Evolutionary conservation across 176 grass and related monocot species (phyloP), one percentile per base, ranked within the genome.

Genomic region (Oryza glumipatula): DNA sequence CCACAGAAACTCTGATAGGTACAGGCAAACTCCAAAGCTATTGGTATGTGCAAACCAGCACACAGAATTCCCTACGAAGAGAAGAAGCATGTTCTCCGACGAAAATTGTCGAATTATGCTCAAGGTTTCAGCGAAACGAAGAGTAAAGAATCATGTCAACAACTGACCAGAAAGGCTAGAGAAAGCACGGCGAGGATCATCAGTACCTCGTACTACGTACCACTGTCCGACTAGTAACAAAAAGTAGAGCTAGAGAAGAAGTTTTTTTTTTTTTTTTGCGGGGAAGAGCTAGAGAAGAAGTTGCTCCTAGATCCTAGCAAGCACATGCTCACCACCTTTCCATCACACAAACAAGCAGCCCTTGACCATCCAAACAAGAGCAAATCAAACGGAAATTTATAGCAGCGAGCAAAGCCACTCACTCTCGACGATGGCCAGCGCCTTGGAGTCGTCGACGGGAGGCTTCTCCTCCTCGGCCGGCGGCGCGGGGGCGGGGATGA

Each of bases 391-490:
- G 11, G 24, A 14, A 51, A 33, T 32, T 32, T 32, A 32, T 5
- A 44, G 21, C 2, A 44, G 43, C 43, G 10, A 44, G 9, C 1
- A 0, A 76, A 2, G 41, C 12, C 14, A 82, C 92, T 94, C 79
- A 97, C 95, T 97, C 67, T 94, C 95, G 23, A 94, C 79, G 85
- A 76, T 13, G 82, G 61, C 90, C n/a, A 94, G 70, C 23, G 92
- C 86, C 81, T 97, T 94, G 78, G 83, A 83, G 80, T 97, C 90
- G 39, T 93, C 95, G n/a, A 26, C 69, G 78, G 82, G 51, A 4
- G 71, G n/a, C 82, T 88, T 90, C 46, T 92, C 88, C 21, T 82
- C 87, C 17, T 87, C 88, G 41, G 85, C 80, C 16, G 87, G 77
- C 12, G 84, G 78, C 67, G 80, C 88, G n/a, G 81, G 63, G 4